A percentile compares a stretch with the other conserved stretches of the same genome.
Conservation (phyloP, 2,329 filamentous ascomycete genomes). For the Pseudogymnoascus sp. region DNA sequence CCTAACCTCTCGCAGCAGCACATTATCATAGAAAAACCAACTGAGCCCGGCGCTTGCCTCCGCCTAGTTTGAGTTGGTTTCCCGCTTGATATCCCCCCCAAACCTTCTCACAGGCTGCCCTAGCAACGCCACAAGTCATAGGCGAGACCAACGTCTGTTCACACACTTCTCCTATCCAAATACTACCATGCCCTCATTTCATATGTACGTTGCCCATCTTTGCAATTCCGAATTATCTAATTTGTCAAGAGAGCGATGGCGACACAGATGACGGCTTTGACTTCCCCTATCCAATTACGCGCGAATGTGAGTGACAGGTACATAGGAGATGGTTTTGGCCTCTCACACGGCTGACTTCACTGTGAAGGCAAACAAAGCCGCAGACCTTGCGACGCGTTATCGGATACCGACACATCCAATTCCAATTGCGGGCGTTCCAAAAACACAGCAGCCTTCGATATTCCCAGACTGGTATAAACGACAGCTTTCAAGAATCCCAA, state of each 20-base stretch:
- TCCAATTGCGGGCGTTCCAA: background rate
- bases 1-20: background rate
- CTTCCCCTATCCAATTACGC: background rate
- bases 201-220: background rate
- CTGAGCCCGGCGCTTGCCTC: background rate
- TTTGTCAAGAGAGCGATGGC: background rate
- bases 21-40: background rate
- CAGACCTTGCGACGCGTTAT: background rate
- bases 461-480: background rate
- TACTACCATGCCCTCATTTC: background rate
- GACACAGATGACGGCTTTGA: background rate
- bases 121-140: background rate
- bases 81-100: background rate
- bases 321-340: background rate
- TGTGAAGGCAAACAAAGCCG: background rate
- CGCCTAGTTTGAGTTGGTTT: background rate
- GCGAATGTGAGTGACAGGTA: background rate
- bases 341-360: background rate
- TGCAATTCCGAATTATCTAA: background rate
- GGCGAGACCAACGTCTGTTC: background rate
- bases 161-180: background rate
- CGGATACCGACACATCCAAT: background rate
- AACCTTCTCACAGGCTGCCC: background rate
- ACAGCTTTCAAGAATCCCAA: slow-evolving; percentile 27
- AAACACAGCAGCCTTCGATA: background rate